phyloP scores from a whole-genome alignment of 2,329 filamentous ascomycete species.

The Diplocarpon mali region DNA sequence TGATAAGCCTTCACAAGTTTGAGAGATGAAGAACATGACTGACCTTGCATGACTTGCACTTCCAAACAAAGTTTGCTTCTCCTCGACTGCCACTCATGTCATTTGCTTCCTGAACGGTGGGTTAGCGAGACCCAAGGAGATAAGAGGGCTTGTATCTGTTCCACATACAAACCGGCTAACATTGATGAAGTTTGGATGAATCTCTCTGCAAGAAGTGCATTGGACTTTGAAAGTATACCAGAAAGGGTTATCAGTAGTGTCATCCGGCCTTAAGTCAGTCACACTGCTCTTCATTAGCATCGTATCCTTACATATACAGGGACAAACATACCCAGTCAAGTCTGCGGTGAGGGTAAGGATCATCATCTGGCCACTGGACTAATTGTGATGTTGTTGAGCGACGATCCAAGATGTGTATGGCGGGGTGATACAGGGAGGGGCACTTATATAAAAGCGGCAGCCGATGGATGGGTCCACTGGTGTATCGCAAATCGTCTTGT shows the following conservation, averaged over 20 bases:
- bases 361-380: constrained; percentile 37
- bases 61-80: constrained; percentile 99
- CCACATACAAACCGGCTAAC: constrained; percentile 69
- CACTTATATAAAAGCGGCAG: constrained; percentile 8
- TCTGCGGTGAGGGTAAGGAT: constrained; percentile 58
- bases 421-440: neutral
- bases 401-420: neutral
- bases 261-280: constrained; percentile 75
- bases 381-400: no score
- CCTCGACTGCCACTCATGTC: constrained; percentile 88
- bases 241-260: constrained; percentile 73
- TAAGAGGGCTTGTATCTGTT: neutral
- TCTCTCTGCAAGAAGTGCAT: constrained; percentile 94
- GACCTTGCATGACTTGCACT: constrained; percentile 96
- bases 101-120: constrained; percentile 57
- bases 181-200: constrained; percentile 74
- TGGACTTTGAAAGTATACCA: constrained; percentile 98
- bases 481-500: no score
- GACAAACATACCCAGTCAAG: constrained; percentile 45
- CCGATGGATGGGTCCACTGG: no score
- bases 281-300: constrained; percentile 45
- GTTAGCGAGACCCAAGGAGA: constrained; percentile 3
- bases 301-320: neutral
- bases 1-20: neutral
- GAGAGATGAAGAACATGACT: neutral